Base-by-base conservation (phyloP, 176 grass and related monocot species). In the Bromus sterilis region DNA sequence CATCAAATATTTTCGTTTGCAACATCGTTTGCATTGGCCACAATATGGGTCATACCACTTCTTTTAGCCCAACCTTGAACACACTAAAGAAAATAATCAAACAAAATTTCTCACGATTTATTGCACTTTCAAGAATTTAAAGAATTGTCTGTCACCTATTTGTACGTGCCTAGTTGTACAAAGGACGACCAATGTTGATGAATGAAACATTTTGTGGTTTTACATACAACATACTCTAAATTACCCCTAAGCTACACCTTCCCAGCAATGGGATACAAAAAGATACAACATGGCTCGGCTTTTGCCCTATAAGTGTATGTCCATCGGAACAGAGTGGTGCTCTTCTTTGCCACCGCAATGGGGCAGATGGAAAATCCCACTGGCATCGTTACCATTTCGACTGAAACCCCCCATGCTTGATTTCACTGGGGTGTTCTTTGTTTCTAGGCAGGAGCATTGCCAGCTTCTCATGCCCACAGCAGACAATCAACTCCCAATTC, bases 401-500 rank as follows among this genome's bases (percentile, higher is more conserved):
- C 29, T 63, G 40, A 85, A 70, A 85, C 7, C 51, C 79, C 13
- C 40, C 7, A 72, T 72, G 25, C 40, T 72, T 72, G 26, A 39
- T 44, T 71, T 41, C 6, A 6, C 24, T 28, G 12, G n/a, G 66
- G 14, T 9, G 40, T 30, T 71, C 14, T 46, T 71, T 7, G 68
- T 44, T 46, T 71, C 68, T 71, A 71, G 26, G 26, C 15, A 11
- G 70, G 70, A 73, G 42, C 26, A 26, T 16, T 35, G 20, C 6
- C 30, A 51, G 42, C 9, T 57, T 16, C 6, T 78, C 73, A 98
- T 31, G 96, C 96, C 96, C 96, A 98, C 61, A 98, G 66, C 49
- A 95, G 86, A 65, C 96, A 89, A 76, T 98, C 96, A 28, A 94
- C 92, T 41, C 91, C 96, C 59, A 98, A 61, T 74, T 98, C 96